Evolutionary conservation across 139 green algal genomes (phyloP), one percentile per base, ranked within the genome.

Genomic region (Micractinium sp.): DNA sequence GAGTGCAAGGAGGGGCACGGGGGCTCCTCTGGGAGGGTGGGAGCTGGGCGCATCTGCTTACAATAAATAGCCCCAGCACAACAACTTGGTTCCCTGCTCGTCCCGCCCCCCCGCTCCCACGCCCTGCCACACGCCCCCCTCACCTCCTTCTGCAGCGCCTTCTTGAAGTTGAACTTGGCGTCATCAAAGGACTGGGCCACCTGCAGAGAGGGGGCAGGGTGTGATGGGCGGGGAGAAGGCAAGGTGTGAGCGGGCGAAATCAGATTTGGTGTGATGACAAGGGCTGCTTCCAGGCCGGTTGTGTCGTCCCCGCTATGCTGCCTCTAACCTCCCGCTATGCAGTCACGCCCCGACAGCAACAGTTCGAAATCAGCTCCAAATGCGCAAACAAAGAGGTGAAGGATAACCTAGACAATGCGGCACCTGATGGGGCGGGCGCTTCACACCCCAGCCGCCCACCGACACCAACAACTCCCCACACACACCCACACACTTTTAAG

Each of bases 111-210:
- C 47, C 47, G 47, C 47, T 9, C 47, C 47, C 47, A 56, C 22
- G 14, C 16, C 20, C 20, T 23, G 19, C 63, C 19, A 29, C 20
- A 3, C 63, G 2, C 20, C 63, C 22, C 14, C 29, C 71, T 39
- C 71, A 77, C 71, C 95, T 99, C 98, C 25, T 94, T 89, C 90
- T 97, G 90, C 77, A 93, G 92, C 0, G 97, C 98, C 93, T 99
- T 99, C 66, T 81, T 96, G 93, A 99, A 99, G 93, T 99, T 99
- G 95, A 99, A 99, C 93, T 99, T 99, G 53, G 33, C 63, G n/a
- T 47, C 80, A 85, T 99, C 98, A 91, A 98, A 99, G 2, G 93
- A 79, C 95, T 99, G 98, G 35, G 94, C 39, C 15, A 97, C 94
- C 87, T 92, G 87, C 77, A 85, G 67, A 63, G 19, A 18, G 3